phyloP scores from a whole-genome alignment of 805 yeast genomes.

The Wickerhamiella azyma region DNA sequence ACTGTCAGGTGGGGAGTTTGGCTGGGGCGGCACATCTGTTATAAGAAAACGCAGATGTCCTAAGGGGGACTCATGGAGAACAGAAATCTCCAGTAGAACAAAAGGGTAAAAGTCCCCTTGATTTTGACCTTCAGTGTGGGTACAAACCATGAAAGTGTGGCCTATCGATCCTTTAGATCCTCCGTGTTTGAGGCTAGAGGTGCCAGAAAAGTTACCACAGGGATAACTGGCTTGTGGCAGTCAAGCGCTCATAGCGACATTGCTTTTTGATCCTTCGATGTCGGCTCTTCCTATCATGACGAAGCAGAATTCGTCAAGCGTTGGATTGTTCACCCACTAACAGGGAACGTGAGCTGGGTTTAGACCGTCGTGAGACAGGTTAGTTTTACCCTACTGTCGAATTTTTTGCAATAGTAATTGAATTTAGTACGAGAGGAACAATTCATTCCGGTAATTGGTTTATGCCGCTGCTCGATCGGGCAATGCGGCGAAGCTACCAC shows the following conservation, averaged over 20 bases:
- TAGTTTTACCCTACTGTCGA: constrained; percentile 34
- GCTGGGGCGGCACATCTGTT: constrained; percentile 37
- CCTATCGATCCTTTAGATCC: constrained; percentile 37
- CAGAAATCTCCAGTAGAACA: constrained; percentile 36
- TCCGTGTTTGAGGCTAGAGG: constrained; percentile 35
- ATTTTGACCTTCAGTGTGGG: constrained; percentile 27
- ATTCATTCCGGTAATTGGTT: constrained; percentile 36
- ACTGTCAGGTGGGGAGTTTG: constrained; percentile 34
- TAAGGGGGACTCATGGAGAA: constrained; percentile 36
- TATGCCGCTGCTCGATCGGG: constrained; percentile 36
- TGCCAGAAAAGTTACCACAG: constrained; percentile 34
- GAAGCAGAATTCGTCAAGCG: constrained; percentile 37
- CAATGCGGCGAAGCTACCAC: constrained; percentile 38
- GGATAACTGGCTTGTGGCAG: constrained; percentile 36
- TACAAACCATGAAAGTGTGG: constrained; percentile 37
- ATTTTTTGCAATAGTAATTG: constrained; percentile 10
- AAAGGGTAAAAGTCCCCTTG: constrained; percentile 31
- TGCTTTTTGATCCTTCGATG: constrained; percentile 37
- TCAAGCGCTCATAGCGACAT: constrained; percentile 37
- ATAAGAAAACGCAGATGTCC: constrained; percentile 36
- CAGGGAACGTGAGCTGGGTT: constrained; percentile 34
- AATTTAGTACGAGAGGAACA: constrained; percentile 30
- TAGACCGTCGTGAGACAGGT: constrained; percentile 36
- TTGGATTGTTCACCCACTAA: constrained; percentile 37
- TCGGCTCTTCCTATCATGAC: constrained; percentile 39